Percentiles rank a stretch among this genome's conserved stretches.
These are phyloP conservation scores for Endogone sp. DNA, from an alignment of 192 early-diverging fungal species.

Conservation along the genomic window DNA sequence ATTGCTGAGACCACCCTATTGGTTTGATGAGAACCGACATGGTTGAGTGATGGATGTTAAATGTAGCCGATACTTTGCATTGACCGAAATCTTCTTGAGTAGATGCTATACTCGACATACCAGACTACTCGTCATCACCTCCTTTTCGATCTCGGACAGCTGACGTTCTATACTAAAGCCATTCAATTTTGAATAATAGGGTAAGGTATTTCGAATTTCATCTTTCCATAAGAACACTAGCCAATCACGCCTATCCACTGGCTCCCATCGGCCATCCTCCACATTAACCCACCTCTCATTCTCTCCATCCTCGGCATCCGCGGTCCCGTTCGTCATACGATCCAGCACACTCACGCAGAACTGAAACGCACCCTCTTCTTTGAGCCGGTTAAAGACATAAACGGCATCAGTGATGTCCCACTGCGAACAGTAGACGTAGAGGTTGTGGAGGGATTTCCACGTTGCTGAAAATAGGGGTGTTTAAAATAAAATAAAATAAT, in stretches of 20 bases:
- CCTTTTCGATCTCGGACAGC: conserved; percentile 1
- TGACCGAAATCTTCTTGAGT: too few species aligned
- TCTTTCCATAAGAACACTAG: neutral
- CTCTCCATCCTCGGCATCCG: neutral
- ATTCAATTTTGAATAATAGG: too few species aligned
- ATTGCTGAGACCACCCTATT: neutral
- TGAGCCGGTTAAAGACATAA: conserved; percentile 40
- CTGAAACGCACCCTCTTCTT: conserved; percentile 38
- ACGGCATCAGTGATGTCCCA: conserved; percentile 36
- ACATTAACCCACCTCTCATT: neutral
- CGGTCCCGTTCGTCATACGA: conserved; percentile 2
- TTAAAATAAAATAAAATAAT: neutral
- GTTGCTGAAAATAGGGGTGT: conserved; percentile 16
- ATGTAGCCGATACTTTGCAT: neutral
- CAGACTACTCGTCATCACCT: neutral
- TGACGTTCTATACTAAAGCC: conserved; percentile 1
- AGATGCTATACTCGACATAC: too few species aligned
- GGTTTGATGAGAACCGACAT: neutral
- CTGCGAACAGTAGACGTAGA: conserved; percentile 42
- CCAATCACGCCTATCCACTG: neutral
- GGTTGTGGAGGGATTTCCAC: conserved; percentile 33
- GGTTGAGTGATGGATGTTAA: neutral
- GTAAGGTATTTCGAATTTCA: neutral
- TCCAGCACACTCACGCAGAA: conserved; percentile 30
- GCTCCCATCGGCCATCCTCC: neutral